Conservation (phyloP, 2,329 filamentous ascomycete genomes). For the Ascochyta lentis region DNA sequence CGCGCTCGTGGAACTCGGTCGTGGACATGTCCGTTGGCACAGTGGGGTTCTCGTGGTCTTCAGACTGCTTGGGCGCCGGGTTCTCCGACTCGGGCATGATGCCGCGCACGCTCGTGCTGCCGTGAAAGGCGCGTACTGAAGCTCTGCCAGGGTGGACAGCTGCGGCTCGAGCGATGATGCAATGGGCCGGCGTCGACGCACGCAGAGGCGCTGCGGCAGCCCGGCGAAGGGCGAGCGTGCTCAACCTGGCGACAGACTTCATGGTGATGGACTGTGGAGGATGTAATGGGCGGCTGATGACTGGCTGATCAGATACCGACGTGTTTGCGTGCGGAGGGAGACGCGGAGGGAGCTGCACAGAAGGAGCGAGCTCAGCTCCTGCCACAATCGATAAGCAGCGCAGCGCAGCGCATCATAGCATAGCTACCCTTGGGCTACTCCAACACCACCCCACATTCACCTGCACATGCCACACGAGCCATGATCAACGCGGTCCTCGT, state of each 20-base stretch:
- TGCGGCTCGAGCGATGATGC: constrained; percentile 34
- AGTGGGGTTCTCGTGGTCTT: constrained; percentile 47
- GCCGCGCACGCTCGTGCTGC: constrained; percentile 35
- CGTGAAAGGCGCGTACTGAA: constrained; percentile 34
- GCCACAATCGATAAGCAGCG: constrained; percentile 13
- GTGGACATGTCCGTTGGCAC: constrained; percentile 71
- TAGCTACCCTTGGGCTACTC: not conserved
- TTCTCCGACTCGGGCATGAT: constrained; percentile 56
- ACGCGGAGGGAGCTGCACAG: not conserved
- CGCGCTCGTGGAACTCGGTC: constrained; percentile 75
- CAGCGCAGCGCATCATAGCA: constrained; percentile 11
- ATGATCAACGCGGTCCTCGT: constrained; percentile 99
- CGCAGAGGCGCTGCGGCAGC: constrained; percentile 30
- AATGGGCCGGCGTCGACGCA: constrained; percentile 29
- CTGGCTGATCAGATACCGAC: constrained; percentile 5
- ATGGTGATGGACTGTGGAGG: constrained; percentile 14
- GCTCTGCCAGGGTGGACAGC: constrained; percentile 13
- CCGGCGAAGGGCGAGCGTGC: constrained; percentile 30
- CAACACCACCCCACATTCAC: constrained; percentile 2
- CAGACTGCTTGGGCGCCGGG: constrained; percentile 46
- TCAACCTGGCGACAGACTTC: constrained; percentile 35
- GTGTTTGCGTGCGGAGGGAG: constrained; percentile 1
- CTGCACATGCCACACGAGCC: constrained; percentile 15
- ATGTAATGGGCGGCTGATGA: constrained; percentile 2
- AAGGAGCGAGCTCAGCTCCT: constrained; percentile 14